Evolutionary conservation across 495 filamentous ascomycete species (phyloP), one percentile per base, ranked within the genome.

Genomic region (Pyronema domesticum): DNA sequence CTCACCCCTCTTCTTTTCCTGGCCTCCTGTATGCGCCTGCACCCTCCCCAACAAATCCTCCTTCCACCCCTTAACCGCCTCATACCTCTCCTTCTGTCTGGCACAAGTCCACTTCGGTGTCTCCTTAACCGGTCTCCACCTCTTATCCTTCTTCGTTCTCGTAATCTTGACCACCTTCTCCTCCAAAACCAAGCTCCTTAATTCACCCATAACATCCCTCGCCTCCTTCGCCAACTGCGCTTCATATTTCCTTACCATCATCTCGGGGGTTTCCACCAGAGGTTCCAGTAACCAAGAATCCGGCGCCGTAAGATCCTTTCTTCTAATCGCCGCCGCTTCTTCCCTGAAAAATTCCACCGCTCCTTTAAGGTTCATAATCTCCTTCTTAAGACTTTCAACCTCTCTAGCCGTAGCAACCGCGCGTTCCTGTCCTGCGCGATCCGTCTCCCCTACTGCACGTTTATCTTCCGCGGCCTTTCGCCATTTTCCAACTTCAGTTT

Each of bases 261-360:
- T 72, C 18, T 69, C 72, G 13, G 68, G 69, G 51, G 71, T 72
- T 11, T 65, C 67, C 37, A 88, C 71, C 6, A 85, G 83, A 53
- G 80, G 75, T 15, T 81, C 74, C 6, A 89, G 75, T 71, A 78
- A 76, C 58, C 69, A 73, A 70, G 78, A 81, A 57, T 80, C 77
- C 46, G 77, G 67, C 13, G 71, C 71, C 35, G 76, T 72, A 11
- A 81, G 75, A 60, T 85, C 78, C 18, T 74, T 73, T 18, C 80
- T 64, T 33, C 79, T 76, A 3, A 79, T 72, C 30, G 82, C 76
- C n/a, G 76, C 70, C 63, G 80, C 86, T 53, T 91, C 86, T 54
- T 86, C 81, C 19, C 85, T 77, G 18, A 94, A 70, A 68, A 80
- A 89, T 45, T 81, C 78, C 13, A 95, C 79, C 0, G 86, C 80